Evolutionary conservation across 371 early-diverging fungal genomes (phyloP).

Genomic region (Globomyces sp.): DNA sequence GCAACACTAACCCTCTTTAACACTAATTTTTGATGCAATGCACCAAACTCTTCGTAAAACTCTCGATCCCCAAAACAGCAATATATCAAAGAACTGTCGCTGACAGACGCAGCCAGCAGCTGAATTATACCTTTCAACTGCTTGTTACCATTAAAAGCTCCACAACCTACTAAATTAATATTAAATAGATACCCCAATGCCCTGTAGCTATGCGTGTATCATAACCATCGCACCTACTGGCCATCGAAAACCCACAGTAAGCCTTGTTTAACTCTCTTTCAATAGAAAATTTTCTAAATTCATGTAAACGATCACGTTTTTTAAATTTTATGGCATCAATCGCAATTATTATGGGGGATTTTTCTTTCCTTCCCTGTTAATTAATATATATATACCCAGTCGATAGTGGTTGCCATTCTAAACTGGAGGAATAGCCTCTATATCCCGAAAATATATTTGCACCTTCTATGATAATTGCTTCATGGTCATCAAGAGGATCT

Average conservation of each 20-base stretch:
- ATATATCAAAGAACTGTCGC: conserved; percentile 49
- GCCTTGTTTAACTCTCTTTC: conserved; percentile 46
- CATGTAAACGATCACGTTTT: not conserved
- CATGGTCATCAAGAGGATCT: conserved; percentile 47
- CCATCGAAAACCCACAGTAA: conserved; percentile 34
- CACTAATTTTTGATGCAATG: conserved; percentile 4
- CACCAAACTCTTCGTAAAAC: conserved; percentile 21
- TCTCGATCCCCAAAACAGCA: conserved; percentile 41
- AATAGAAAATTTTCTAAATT: conserved; percentile 16
- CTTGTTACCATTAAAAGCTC: conserved; percentile 57
- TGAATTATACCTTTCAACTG: conserved; percentile 58
- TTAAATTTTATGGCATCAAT: conserved; percentile 1
- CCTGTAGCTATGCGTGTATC: conserved; percentile 48
- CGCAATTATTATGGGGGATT: not conserved
- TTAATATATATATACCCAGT: conserved; percentile 22
- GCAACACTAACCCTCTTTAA: conserved; percentile 2
- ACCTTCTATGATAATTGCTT: conserved; percentile 51
- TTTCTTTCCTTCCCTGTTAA: not conserved
- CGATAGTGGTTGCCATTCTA: no score
- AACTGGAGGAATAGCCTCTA: conserved; percentile 42
- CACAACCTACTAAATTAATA: conserved; percentile 45
- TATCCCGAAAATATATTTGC: conserved; percentile 50
- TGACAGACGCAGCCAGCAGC: conserved; percentile 54
- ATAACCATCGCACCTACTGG: conserved; percentile 20
- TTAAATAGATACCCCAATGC: conserved; percentile 28